Conservation (phyloP, 2,329 filamentous ascomycete species). For the Clonostachys solani region DNA sequence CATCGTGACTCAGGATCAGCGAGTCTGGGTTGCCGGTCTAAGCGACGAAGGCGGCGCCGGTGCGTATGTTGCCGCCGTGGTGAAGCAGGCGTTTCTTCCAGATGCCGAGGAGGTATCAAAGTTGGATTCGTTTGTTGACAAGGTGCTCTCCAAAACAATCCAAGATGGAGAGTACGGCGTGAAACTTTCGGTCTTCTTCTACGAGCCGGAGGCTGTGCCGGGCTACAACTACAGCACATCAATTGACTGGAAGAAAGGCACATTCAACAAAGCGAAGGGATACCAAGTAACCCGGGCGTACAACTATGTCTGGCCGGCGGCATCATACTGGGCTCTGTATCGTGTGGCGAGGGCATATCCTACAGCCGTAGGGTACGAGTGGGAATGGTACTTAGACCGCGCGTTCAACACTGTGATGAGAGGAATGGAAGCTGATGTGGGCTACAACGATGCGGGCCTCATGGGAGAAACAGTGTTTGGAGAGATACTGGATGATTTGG, state of each 20-base stretch:
- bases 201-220: conserved; percentile 37
- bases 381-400: conserved; percentile 51
- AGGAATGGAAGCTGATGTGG: conserved; percentile 27
- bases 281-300: conserved; percentile 47
- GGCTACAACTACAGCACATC: conserved; percentile 35
- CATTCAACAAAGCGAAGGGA: conserved; percentile 35
- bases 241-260: conserved; percentile 45
- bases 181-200: conserved; percentile 52
- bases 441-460: conserved; percentile 41
- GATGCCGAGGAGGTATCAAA: conserved; percentile 40
- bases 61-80: conserved; percentile 47
- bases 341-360: conserved; percentile 46
- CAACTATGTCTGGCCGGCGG: conserved; percentile 53
- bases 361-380: conserved; percentile 30
- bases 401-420: conserved; percentile 45
- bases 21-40: conserved; percentile 55
- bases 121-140: conserved; percentile 48
- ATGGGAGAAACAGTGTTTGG: conserved; percentile 59
- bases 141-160: conserved; percentile 43
- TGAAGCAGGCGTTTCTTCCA: conserved; percentile 51
- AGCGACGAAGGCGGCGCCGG: conserved; percentile 57
- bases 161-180: conserved; percentile 43
- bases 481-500: conserved; percentile 44
- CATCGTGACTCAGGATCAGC: conserved; percentile 37
- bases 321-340: conserved; percentile 54